Evolutionary conservation across 345 rosid species (phyloP).

Genomic region (Eucalyptus erythrocorys): DNA sequence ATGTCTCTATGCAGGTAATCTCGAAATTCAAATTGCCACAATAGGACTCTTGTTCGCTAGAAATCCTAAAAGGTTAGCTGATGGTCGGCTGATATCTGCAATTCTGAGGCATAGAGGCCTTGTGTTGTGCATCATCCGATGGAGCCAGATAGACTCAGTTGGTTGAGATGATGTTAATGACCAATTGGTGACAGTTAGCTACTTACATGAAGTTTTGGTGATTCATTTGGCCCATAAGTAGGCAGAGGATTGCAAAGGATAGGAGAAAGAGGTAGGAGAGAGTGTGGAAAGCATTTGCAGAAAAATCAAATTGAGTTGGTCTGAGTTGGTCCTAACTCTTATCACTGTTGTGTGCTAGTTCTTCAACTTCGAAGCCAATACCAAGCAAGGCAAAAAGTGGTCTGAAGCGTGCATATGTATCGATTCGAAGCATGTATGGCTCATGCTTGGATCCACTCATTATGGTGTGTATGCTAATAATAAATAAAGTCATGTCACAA

Average conservation of each 20-base stretch:
- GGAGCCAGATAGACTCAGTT: no score
- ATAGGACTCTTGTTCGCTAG: background rate
- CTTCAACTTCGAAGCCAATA: no score
- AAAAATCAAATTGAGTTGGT: no score
- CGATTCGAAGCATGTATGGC: no score
- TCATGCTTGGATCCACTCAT: no score
- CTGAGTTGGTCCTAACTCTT: no score
- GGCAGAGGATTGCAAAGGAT: background rate
- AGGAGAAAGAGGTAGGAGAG: background rate
- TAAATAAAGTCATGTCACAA: no score
- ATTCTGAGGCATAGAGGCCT: background rate
- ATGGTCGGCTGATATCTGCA: background rate
- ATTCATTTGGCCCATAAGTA: background rate
- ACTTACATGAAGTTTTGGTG: background rate
- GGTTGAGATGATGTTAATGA: constrained; percentile 1
- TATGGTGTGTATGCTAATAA: no score
- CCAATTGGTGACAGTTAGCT: constrained; percentile 15
- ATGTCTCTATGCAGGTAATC: background rate
- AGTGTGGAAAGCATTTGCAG: no score
- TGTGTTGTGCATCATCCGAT: background rate
- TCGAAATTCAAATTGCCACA: background rate
- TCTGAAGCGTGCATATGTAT: no score
- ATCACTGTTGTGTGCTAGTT: background rate
- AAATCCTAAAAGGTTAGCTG: background rate
- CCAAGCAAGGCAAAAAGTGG: background rate